These are phyloP conservation scores for Geotrichum macrosporum DNA, from an alignment of 1,139 yeast genomes.

Conservation along the genomic window DNA sequence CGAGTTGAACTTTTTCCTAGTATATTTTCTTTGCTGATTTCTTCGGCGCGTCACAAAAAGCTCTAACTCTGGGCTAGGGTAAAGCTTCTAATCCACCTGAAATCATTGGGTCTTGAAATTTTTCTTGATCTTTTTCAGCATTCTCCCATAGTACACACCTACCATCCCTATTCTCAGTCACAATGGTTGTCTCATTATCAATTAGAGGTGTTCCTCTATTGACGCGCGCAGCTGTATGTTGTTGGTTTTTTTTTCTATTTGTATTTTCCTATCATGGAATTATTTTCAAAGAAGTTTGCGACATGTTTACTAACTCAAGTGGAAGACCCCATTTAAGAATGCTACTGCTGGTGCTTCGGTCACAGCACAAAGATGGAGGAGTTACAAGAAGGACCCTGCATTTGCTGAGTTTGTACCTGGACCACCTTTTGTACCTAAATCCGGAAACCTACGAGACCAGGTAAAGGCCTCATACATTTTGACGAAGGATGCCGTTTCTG, in stretches of 20 bases:
- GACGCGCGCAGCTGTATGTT: conserved; percentile 11
- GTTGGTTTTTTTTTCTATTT: neutral
- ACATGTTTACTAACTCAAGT: neutral
- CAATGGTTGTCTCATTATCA: neutral
- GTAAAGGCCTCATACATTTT: conserved; percentile 16
- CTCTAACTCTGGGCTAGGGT: too few relatives aligned
- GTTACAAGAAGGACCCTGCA: neutral
- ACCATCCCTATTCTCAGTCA: neutral
- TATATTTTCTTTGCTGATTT: too few relatives aligned
- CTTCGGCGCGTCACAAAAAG: too few relatives aligned
- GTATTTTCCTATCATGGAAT: neutral
- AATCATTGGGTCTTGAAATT: conserved; percentile 5
- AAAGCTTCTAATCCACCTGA: too few relatives aligned
- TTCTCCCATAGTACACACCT: too few relatives aligned
- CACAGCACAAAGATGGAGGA: conserved; percentile 11
- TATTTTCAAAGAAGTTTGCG: neutral
- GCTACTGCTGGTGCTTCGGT: neutral
- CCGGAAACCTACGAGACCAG: conserved; percentile 19
- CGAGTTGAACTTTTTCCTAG: too few relatives aligned
- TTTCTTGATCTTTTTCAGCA: conserved; percentile 1
- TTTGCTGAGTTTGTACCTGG: conserved; percentile 6
- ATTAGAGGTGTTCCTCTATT: conserved; percentile 6
- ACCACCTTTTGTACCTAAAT: conserved; percentile 18
- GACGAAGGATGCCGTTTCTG: conserved; percentile 14
- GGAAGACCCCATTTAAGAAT: neutral